Evolutionary conservation across 345 rosid genomes (phyloP).

Genomic region (Ceriops tagal): DNA sequence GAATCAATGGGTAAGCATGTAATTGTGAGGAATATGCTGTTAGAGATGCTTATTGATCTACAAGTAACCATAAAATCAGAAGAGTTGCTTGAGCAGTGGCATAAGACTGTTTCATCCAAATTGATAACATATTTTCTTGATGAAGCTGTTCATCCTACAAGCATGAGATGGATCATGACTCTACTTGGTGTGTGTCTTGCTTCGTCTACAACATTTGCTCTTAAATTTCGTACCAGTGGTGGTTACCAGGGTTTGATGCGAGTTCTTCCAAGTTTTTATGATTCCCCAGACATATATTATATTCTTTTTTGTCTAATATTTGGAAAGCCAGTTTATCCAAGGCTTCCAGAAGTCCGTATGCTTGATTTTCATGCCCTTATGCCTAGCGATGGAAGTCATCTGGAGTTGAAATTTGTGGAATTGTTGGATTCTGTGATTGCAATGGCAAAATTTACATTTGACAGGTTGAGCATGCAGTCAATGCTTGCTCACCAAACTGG

Average conservation of each 20-base stretch:
- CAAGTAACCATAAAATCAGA: slow-evolving; percentile 95
- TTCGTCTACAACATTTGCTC: slow-evolving; percentile 90
- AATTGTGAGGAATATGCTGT: slow-evolving; percentile 95
- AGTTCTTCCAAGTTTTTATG: slow-evolving; percentile 91
- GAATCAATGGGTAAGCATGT: slow-evolving; percentile 98
- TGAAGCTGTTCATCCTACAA: slow-evolving; percentile 99
- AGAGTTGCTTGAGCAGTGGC: slow-evolving; percentile 97
- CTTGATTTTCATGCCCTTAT: slow-evolving; percentile 97
- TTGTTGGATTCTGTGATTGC: slow-evolving; percentile 86
- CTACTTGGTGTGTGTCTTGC: slow-evolving; percentile 93
- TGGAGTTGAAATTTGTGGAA: slow-evolving; percentile 88
- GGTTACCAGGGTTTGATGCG: slow-evolving; percentile 87
- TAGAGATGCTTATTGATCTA: slow-evolving; percentile 98
- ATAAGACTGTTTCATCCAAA: slow-evolving; percentile 96
- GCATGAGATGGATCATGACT: slow-evolving; percentile 99
- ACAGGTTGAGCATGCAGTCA: slow-evolving; percentile 76
- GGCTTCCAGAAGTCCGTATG: slow-evolving; percentile 98
- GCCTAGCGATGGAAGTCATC: slow-evolving; percentile 73
- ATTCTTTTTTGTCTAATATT: slow-evolving; percentile 89
- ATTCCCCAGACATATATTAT: slow-evolving; percentile 97
- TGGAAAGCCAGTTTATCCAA: slow-evolving; percentile 95
- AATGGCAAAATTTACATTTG: slow-evolving; percentile 96
- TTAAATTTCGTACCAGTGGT: slow-evolving; percentile 90
- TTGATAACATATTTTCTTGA: slow-evolving; percentile 94
- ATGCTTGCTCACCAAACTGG: slow-evolving; percentile 92